A percentile compares a stretch with the other conserved stretches of the same genome.
Evolutionary conservation across 306 rosid species (phyloP).

Genomic region (Neltuma alba): DNA sequence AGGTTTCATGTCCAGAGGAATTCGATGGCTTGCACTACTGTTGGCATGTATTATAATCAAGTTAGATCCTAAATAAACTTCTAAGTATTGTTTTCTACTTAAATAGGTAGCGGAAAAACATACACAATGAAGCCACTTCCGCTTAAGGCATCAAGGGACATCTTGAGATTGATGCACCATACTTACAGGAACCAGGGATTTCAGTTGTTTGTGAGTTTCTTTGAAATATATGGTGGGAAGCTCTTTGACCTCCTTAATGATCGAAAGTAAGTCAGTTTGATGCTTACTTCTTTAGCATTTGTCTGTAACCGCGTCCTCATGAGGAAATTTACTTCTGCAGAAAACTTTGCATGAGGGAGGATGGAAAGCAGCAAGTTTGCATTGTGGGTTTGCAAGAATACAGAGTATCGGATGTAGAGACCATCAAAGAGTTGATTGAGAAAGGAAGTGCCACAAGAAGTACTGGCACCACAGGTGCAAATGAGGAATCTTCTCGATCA

Average conservation of each 20-base stretch:
- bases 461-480: slow-evolving; percentile 96
- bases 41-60: slow-evolving; percentile 9
- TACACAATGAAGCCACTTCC: slow-evolving; percentile 96
- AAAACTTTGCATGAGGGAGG: slow-evolving; percentile 95
- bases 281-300: slow-evolving; percentile 14
- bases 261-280: slow-evolving; percentile 63
- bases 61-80: slow-evolving; percentile 22
- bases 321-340: slow-evolving; percentile 55
- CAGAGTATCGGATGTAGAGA: slow-evolving; percentile 84
- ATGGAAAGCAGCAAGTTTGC: slow-evolving; percentile 92
- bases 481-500: slow-evolving; percentile 94
- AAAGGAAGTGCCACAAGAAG: slow-evolving; percentile 85
- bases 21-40: slow-evolving; percentile 24
- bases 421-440: slow-evolving; percentile 86
- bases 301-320: slow-evolving; percentile 22
- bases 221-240: slow-evolving; percentile 92
- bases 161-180: slow-evolving; percentile 87
- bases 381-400: slow-evolving; percentile 93
- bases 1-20: slow-evolving; percentile 26
- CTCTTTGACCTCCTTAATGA: slow-evolving; percentile 93
- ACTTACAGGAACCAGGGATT: slow-evolving; percentile 84
- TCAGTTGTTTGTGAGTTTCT: slow-evolving; percentile 87
- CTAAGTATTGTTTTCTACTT: slow-evolving; percentile 23
- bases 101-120: slow-evolving; percentile 87
- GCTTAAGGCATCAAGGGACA: slow-evolving; percentile 86